A percentile compares a stretch with the other conserved stretches of the same genome.
Conservation (phyloP, 2,329 filamentous ascomycete species). For the Curvularia sp. region DNA sequence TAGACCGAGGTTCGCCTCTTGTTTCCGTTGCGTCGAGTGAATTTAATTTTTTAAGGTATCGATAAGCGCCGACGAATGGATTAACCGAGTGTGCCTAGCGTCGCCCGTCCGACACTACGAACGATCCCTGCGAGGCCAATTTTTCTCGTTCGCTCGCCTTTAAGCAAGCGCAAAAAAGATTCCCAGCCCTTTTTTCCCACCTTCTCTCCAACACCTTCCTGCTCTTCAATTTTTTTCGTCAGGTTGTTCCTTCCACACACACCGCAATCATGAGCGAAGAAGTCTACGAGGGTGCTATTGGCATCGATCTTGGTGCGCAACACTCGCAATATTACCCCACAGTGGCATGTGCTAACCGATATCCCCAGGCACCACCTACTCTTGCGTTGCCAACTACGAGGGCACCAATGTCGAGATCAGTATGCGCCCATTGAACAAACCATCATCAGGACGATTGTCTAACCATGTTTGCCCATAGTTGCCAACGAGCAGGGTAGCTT, state of each 20-base stretch:
- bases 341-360: constrained; percentile 45
- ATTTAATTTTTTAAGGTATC: constrained; percentile 12
- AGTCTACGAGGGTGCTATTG: constrained; percentile 99
- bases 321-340: constrained; percentile 36
- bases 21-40: background rate
- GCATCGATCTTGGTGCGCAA: constrained; percentile 93
- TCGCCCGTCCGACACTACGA: constrained; percentile 17
- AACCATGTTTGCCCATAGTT: constrained; percentile 59
- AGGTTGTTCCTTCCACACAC: constrained; percentile 39
- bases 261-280: constrained; percentile 85
- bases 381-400: constrained; percentile 99
- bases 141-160: constrained; percentile 24
- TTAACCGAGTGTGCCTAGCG: constrained; percentile 22
- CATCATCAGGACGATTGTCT: constrained; percentile 21
- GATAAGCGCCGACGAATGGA: constrained; percentile 18
- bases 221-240: constrained; percentile 34
- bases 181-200: constrained; percentile 36
- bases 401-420: constrained; percentile 99
- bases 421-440: constrained; percentile 55
- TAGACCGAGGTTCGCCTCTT: background rate
- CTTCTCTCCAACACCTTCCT: constrained; percentile 43
- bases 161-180: constrained; percentile 23
- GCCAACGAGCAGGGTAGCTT: constrained; percentile 99
- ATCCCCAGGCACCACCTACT: constrained; percentile 92
- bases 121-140: constrained; percentile 20